phyloP scores from a whole-genome alignment of 352 stramenopile species.

The Thalassiosira delicatula region DNA sequence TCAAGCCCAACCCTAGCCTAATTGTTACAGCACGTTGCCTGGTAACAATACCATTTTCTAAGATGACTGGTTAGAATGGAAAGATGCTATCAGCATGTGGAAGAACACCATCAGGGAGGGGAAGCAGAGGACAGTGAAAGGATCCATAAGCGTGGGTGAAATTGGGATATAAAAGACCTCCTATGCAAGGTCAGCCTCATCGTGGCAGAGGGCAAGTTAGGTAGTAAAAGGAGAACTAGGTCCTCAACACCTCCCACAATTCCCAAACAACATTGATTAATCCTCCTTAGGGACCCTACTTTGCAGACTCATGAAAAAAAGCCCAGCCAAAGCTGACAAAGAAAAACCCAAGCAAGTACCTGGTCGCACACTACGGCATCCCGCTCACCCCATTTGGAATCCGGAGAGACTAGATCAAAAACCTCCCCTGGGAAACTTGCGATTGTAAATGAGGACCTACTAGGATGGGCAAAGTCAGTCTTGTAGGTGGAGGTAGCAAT shows the following conservation, averaged over 20 bases:
- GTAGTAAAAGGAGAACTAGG: slow-evolving; percentile 1
- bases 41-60: not conserved
- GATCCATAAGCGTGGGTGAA: not conserved
- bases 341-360: not conserved
- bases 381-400: not conserved
- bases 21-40: not conserved
- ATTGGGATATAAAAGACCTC: not conserved
- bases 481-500: not conserved
- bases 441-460: slow-evolving; percentile 1
- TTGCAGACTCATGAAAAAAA: not conserved
- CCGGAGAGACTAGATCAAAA: not conserved
- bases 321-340: not conserved
- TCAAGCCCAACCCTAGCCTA: not conserved
- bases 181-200: slow-evolving; percentile 1
- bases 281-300: not conserved
- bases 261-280: not conserved
- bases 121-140: not conserved
- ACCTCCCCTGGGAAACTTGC: not conserved
- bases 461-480: not conserved
- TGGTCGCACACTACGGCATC: not conserved
- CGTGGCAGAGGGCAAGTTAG: not conserved
- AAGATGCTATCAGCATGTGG: slow-evolving; percentile 7
- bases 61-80: not conserved
- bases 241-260: not conserved
- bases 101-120: slow-evolving; percentile 15